Base-by-base conservation (phyloP, 2,329 filamentous ascomycete species). In the Cytospora piceicola region DNA sequence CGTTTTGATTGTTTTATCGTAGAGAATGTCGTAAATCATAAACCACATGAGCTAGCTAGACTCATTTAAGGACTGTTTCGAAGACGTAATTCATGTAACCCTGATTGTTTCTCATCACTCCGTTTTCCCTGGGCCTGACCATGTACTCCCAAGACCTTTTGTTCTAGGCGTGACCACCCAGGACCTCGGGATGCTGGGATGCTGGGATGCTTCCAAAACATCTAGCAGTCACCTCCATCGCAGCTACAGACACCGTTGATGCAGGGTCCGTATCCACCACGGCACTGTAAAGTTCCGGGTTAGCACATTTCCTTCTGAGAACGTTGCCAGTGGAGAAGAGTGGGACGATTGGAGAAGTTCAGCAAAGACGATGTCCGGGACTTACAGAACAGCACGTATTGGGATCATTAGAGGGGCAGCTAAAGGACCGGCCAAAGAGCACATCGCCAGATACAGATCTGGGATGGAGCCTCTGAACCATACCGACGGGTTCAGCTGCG, bases 381-480 rank as follows among this genome's bases (percentile, higher is more conserved):
- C 61, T 63, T 58, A 63, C 61, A 63, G 61, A 55, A 63, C 61
- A 63, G 61, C 61, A 63, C 22, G 46, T 63, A 27, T 22, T 54
- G 1, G 61, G 61, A 34, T 63, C 42, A 32, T 63, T 63, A 7
- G 61, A 51, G 11, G 55, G 11, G 22, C 61, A 63, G 2, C 29
- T 30, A 55, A 63, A 58, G 0, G 54, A 58, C 11, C 61, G 61
- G 14, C 55, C 61, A 11, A 63, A 63, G 14, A 63, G 30, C 53
- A 58, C 7, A 7, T 52, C 32, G 12, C 49, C 61, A 20, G 61
- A 58, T 3, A 39, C 61, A 34, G 49, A 36, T 36, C 61, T 49
- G 29, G 61, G 22, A 30, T 58, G 42, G 24, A 63, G 61, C 42
- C 51, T 63, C 55, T 63, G 61, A 20, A 63, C 61, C 61, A 63